Percentiles rank a stretch among this genome's conserved stretches.
These are phyloP conservation scores for Nemania sp. DNA, from an alignment of 2,329 filamentous ascomycete genomes.

Conservation along the genomic window DNA sequence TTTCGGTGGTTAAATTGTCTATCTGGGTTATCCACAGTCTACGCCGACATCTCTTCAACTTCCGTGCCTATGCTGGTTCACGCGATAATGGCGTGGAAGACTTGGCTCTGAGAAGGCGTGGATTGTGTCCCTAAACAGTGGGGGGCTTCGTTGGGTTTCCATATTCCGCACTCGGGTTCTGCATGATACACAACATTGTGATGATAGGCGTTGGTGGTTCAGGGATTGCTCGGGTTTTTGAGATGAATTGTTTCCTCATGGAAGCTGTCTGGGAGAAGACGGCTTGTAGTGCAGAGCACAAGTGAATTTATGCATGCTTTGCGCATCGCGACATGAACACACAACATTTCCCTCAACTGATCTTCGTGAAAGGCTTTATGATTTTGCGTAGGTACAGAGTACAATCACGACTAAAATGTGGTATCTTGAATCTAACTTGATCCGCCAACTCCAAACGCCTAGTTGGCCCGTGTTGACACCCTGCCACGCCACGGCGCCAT, in stretches of 20 bases:
- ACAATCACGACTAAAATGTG: too few species aligned
- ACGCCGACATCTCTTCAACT: constrained; percentile 12
- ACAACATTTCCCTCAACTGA: not conserved
- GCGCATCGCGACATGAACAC: constrained; percentile 31
- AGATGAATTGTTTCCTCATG: constrained; percentile 33
- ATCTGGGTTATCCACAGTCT: not conserved
- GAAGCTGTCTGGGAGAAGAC: constrained; percentile 32
- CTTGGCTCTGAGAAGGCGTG: constrained; percentile 11
- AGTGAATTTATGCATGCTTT: constrained; percentile 36
- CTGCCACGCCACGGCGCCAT: not conserved
- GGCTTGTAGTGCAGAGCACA: constrained; percentile 31
- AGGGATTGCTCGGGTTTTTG: constrained; percentile 34
- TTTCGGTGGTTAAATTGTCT: constrained; percentile 63
- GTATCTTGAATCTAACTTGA: constrained; percentile 15
- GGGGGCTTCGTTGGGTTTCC: constrained; percentile 13
- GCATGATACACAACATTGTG: constrained; percentile 41
- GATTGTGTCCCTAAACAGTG: constrained; percentile 3
- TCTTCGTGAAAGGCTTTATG: not conserved
- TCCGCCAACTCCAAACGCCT: constrained; percentile 30
- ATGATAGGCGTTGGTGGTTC: constrained; percentile 41
- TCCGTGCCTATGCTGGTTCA: constrained; percentile 12
- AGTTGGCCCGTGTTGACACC: not conserved
- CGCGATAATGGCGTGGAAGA: not conserved
- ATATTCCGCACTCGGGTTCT: constrained; percentile 32
- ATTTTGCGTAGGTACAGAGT: not conserved